phyloP scores from a whole-genome alignment of 2,329 filamentous ascomycete species.

The Pezicula carpinea region DNA sequence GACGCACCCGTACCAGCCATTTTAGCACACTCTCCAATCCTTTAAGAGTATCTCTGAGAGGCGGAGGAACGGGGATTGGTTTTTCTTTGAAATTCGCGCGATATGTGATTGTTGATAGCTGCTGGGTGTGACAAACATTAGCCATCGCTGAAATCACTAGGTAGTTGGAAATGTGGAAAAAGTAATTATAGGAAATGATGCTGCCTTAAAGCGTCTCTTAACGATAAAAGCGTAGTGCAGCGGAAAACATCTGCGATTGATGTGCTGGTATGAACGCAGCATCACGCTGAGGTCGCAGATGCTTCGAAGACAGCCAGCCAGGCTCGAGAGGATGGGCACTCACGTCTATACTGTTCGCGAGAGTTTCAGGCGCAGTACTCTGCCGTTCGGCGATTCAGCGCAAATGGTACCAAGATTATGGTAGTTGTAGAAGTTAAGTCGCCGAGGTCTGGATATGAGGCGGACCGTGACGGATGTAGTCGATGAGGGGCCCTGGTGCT shows the following conservation, averaged over 20 bases:
- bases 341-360: not conserved
- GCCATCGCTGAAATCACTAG: constrained; percentile 7
- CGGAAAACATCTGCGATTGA: not conserved
- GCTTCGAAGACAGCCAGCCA: not conserved
- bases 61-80: constrained; percentile 10
- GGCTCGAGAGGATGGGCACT: not conserved
- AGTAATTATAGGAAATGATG: constrained; percentile 11
- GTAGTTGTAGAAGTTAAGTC: too few relatives aligned
- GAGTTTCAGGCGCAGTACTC: not conserved
- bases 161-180: constrained; percentile 2
- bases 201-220: too few relatives aligned
- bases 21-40: constrained; percentile 16
- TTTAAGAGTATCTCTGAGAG: constrained; percentile 11
- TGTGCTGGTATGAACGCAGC: not conserved
- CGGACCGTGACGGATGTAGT: not conserved
- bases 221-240: too few relatives aligned
- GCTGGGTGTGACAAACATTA: constrained; percentile 25
- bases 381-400: not conserved
- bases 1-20: constrained; percentile 31
- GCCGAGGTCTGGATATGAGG: not conserved
- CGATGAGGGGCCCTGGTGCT: not conserved
- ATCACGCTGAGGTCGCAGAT: too few relatives aligned
- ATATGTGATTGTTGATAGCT: constrained; percentile 15
- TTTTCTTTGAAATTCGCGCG: constrained; percentile 11
- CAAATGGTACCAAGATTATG: not conserved